Evolutionary conservation across 257 asterid species (phyloP).

Genomic region (Penstemon eatonii): DNA sequence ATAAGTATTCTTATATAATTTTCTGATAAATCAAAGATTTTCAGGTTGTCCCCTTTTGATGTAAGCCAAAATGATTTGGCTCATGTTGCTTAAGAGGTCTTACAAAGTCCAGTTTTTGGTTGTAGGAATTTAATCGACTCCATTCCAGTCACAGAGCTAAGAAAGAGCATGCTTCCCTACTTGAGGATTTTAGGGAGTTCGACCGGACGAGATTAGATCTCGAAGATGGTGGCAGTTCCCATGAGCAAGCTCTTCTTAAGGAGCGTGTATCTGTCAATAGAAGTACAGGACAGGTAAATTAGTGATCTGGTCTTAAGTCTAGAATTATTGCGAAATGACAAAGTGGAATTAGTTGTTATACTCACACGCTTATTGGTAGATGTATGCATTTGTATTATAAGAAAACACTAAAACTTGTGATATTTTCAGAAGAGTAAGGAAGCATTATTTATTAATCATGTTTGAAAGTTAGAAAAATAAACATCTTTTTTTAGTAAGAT

Average conservation of each 20-base stretch:
- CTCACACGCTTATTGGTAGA: slow-evolving; percentile 17
- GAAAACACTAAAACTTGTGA: slow-evolving; percentile 15
- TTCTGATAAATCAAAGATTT: not conserved
- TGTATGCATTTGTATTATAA: slow-evolving; percentile 13
- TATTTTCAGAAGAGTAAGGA: slow-evolving; percentile 18
- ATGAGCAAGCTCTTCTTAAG: slow-evolving; percentile 79
- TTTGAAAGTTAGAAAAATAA: not conserved
- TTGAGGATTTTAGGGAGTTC: slow-evolving; percentile 95
- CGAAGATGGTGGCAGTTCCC: slow-evolving; percentile 87
- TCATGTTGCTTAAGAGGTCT: slow-evolving; percentile 27
- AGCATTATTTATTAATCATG: not conserved
- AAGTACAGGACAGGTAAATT: slow-evolving; percentile 78
- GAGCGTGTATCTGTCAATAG: slow-evolving; percentile 84
- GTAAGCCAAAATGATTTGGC: slow-evolving; percentile 11
- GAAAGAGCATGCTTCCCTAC: slow-evolving; percentile 94
- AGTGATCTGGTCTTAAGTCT: slow-evolving; percentile 7
- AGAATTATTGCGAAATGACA: slow-evolving; percentile 15
- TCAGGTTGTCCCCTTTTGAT: slow-evolving; percentile 15
- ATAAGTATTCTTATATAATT: not conserved
- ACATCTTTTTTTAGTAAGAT: not conserved
- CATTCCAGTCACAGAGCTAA: slow-evolving; percentile 88
- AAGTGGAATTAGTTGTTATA: slow-evolving; percentile 1
- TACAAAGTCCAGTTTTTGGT: slow-evolving; percentile 11
- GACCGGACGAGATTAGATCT: slow-evolving; percentile 89
- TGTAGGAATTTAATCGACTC: slow-evolving; percentile 84